Conservation (phyloP, 305 asterid species). For the Rubia balearica region DNA sequence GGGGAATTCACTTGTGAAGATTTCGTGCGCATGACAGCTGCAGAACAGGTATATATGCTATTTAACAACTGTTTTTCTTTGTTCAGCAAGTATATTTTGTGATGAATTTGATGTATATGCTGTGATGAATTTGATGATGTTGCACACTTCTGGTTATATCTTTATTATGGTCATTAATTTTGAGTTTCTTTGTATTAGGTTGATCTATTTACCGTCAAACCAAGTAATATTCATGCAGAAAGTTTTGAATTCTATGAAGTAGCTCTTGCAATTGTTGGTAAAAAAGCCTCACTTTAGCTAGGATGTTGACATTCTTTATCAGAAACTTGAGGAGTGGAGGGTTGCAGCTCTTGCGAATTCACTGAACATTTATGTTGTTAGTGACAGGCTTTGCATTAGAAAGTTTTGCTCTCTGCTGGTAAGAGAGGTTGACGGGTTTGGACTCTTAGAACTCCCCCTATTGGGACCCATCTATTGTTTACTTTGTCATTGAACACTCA, state of each 20-base stretch:
- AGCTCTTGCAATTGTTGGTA: conserved; percentile 79
- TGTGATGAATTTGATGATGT: too few species aligned
- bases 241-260: conserved; percentile 96
- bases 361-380: conserved; percentile 32
- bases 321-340: conserved; percentile 92
- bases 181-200: conserved; percentile 33
- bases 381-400: conserved; percentile 80
- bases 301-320: conserved; percentile 93
- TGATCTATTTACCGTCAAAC: conserved; percentile 89
- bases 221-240: conserved; percentile 94
- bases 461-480: conserved; percentile 73
- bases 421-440: conserved; percentile 91
- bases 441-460: conserved; percentile 65
- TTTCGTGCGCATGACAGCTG: conserved; percentile 85
- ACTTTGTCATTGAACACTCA: conserved; percentile 77
- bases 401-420: conserved; percentile 95
- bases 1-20: conserved; percentile 95
- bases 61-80: neutral
- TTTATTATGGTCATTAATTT: conserved; percentile 1
- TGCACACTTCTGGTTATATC: conserved; percentile 1
- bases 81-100: neutral
- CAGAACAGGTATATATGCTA: conserved; percentile 65
- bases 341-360: conserved; percentile 45
- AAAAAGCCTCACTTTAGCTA: conserved; percentile 86
- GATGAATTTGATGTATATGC: too few species aligned